Evolutionary conservation across 768 basidiomycete species (phyloP), one percentile per base, ranked within the genome.

Genomic region (Boletus barrowsii): DNA sequence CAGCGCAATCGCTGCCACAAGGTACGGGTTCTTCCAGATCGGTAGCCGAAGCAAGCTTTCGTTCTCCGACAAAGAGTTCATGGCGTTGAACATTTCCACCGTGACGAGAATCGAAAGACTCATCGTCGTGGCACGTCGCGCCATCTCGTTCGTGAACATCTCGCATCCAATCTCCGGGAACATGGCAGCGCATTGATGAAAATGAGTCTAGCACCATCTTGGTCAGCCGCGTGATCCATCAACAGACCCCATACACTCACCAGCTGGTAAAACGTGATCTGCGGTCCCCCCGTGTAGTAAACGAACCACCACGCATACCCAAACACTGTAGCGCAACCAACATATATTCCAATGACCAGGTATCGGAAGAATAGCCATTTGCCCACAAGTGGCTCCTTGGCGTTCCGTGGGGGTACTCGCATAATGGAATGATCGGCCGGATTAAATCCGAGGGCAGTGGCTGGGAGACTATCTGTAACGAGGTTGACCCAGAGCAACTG

Each of bases 221-320:
- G 60, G 53, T 43, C 22, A 22, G 22, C 22, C 52, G 47, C 9
- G 35, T 53, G 5, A 45, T 49, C 14, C 20, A 36, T 32, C 42
- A n/a, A 48, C 11, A 5, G 22, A 40, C 42, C 35, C 47, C n/a
- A 33, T 47, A 17, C 26, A 80, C 90, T 66, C 63, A 97, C 95
- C 57, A 99, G 76, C 73, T 99, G 92, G 65, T 91, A 77, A 78
- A 90, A 98, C 4, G 90, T 80, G 65, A 99, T 98, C 66, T 94
- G 92, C 5, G 96, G 96, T 1, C 96, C 96, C 43, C 81, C 88
- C 15, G 79, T 65, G 70, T 98, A 98, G 71, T 86, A 89, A 65
- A 96, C 76, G 76, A 99, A 99, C 96, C 96, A 98, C 96, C 96
- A 99, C 0, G 93, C 96, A 66, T 99, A 99, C 45, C 95, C 96